Percentiles rank a stretch among this genome's conserved stretches.
phyloP scores from a whole-genome alignment of 352 stramenopile species.

The Phytophthora sansomeana region DNA sequence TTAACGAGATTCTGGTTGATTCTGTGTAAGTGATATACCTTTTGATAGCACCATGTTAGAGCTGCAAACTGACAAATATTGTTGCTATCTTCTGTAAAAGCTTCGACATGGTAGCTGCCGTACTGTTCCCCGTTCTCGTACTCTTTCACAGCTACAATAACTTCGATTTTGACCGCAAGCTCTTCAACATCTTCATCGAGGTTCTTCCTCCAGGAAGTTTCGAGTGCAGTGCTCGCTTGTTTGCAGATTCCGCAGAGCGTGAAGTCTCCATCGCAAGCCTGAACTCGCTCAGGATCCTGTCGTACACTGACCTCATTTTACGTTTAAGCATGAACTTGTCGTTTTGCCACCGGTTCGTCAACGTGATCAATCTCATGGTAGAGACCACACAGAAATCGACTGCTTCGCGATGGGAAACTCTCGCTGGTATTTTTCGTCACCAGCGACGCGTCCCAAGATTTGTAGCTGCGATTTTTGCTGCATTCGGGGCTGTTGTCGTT shows the following conservation, averaged over 20 bases:
- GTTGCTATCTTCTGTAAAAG: no score
- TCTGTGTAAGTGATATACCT: constrained; percentile 21
- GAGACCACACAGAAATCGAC: constrained; percentile 15
- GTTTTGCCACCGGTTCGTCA: constrained; percentile 38
- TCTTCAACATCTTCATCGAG: constrained; percentile 23
- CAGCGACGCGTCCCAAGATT: constrained; percentile 18
- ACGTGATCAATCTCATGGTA: constrained; percentile 26
- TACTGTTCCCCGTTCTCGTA: constrained; percentile 29
- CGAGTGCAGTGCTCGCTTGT: constrained; percentile 26
- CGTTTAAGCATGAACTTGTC: constrained; percentile 41
- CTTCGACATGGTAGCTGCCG: constrained; percentile 43
- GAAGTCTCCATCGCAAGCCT: constrained; percentile 32
- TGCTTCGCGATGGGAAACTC: constrained; percentile 23
- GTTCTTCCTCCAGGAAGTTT: constrained; percentile 21
- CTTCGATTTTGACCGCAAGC: constrained; percentile 40
- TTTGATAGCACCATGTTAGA: background rate
- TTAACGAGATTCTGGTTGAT: constrained; percentile 36
- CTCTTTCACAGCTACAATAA: constrained; percentile 26
- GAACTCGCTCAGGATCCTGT: constrained; percentile 31
- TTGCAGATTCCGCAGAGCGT: constrained; percentile 31
- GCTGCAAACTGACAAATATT: no score
- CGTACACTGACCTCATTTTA: constrained; percentile 20
- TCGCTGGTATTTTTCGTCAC: background rate
- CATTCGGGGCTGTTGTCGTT: constrained; percentile 2
- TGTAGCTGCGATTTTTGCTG: constrained; percentile 15